Base-by-base conservation (phyloP, 2,329 filamentous ascomycete species). In the Grosmannia serpens region DNA sequence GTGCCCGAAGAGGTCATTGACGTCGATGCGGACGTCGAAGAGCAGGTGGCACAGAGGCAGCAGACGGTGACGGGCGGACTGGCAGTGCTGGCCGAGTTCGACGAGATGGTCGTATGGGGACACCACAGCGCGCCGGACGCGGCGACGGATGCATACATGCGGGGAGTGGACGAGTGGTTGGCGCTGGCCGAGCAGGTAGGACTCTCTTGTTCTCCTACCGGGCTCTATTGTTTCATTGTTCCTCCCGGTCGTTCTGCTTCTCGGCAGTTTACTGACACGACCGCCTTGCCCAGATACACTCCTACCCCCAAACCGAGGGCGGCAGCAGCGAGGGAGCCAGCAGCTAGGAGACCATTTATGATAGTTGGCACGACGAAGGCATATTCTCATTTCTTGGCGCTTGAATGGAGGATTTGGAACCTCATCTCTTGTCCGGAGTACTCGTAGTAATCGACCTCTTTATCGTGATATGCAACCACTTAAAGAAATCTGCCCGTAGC, bases 131-230 rank as follows among this genome's bases (percentile, higher is more conserved):
- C 82, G 55, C 84, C 84, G 7, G 83, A 86, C 60, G 76, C 77
- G 0, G 76, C 76, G 31, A 73, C 73, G 7, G 89, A 96, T 71
- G 75, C 80, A 1, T 94, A 90, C 68, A 75, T 89, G 5, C 86
- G 87, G 68, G 84, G 86, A 0, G 74, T 95, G 50, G 80, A 86
- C 64, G 91, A 96, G 70, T 96, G 91, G 90, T 76, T 95, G 59
- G 75, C 77, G 13, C 82, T 91, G 69, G 82, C 90, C 13, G 82
- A 86, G 9, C 59, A 66, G 62, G 64, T 63, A 44, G 7, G 63
- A 10, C 15, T 24, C 9, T 4, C 2, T 22, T 53, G n/a, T 50
- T 33, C 20, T 29, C 17, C 8, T 38, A 20, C 17, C 13, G 6
- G 29, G 11, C 33, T 51, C 9, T 41, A 3, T 51, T 24, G 3